Base-by-base conservation (phyloP, 495 filamentous ascomycete genomes). In the Hypoxylon fuscum region DNA sequence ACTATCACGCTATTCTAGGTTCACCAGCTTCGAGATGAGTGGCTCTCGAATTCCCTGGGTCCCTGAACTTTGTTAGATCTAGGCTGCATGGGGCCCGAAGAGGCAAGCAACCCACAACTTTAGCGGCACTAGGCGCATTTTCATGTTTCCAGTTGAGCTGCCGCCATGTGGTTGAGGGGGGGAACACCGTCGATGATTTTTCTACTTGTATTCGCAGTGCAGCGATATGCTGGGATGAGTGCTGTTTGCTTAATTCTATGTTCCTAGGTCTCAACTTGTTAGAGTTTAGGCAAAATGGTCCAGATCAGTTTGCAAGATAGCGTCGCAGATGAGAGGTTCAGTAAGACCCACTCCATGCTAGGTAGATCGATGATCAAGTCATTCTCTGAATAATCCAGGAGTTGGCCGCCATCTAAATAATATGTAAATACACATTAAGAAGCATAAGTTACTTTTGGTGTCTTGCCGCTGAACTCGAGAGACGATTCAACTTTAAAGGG, bases 1-100 rank as follows among this genome's bases (percentile, higher is more conserved):
- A 56, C 59, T 49, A 55, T 42, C 38, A 55, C 34, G 25, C 22
- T 14, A 20, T 47, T 25, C 11, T 22, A 31, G 40, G 27, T 51
- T 46, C 29, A 38, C 47, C 15, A 40, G 17, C 44, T 31, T 3
- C 15, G 11, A 17, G 37, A 15, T 40, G 15, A 31, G 49, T 29
- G 25, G 55, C 48, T 60, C 25, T 43, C 21, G 35, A 59, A 51
- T 31, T 18, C 47, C 46, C 42, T 15, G 37, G 59, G 29, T 55
- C 55, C 55, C 54, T 64, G 31, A 48, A 42, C 22, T n/a, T 17
- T 65, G 50, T 42, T 60, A 49, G 45, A 65, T 60, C 48, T 42
- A n/a, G 32, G 49, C 55, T 59, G 49, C 55, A 55, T 44, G 49
- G 23, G 29, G 23, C 62, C 43, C 15, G 29, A 51, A 59, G 32